These are phyloP conservation scores for Zygosaccharomyces pseudobailii DNA, from an alignment of 1,139 yeast genomes.

Conservation along the genomic window DNA sequence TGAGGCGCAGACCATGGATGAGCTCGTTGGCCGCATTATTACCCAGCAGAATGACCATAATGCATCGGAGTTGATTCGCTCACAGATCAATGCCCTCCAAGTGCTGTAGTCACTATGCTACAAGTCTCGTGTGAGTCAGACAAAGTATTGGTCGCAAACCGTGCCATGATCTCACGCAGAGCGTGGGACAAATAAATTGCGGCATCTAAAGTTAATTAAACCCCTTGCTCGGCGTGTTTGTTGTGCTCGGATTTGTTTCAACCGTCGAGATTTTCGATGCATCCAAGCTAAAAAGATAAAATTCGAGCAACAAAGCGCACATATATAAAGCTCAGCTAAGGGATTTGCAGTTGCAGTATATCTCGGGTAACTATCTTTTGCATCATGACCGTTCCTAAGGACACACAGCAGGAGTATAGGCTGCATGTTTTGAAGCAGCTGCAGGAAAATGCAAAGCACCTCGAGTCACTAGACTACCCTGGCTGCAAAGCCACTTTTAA, in stretches of 20 bases:
- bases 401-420: conserved; percentile 18
- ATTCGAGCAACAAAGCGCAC: neutral
- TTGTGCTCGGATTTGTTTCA: neutral
- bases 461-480: conserved; percentile 34
- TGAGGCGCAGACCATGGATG: conserved; percentile 4
- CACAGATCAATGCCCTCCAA: neutral
- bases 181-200: neutral
- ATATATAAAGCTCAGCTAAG: neutral
- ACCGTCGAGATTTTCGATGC: neutral
- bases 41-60: conserved; percentile 3
- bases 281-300: neutral
- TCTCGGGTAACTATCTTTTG: neutral
- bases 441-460: conserved; percentile 29
- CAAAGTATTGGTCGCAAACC: neutral
- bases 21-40: conserved; percentile 5
- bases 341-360: neutral
- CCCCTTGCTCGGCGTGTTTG: neutral
- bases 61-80: neutral
- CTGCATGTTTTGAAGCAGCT: conserved; percentile 28
- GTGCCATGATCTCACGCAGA: neutral
- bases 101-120: neutral
- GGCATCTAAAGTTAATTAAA: neutral
- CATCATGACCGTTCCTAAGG: conserved; percentile 19
- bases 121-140: neutral
- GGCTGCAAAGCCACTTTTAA: conserved; percentile 32